A percentile compares a stretch with the other conserved stretches of the same genome.
phyloP scores from a whole-genome alignment of 257 asterid genomes.

The Datura wrightii region DNA sequence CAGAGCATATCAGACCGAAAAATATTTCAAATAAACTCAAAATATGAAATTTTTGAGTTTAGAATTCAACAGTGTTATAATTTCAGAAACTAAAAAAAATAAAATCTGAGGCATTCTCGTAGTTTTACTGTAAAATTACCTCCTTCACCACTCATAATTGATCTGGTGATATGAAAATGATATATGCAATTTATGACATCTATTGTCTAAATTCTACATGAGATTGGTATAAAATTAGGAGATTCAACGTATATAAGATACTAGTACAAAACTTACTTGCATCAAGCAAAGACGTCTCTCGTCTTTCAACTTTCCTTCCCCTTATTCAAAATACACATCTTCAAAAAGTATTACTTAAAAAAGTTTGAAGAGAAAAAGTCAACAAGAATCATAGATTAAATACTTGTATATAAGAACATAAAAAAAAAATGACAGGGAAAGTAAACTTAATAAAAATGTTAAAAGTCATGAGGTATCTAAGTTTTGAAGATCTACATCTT shows the following conservation, averaged over 20 bases:
- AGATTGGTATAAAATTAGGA: not conserved
- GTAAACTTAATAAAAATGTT: too few relatives aligned
- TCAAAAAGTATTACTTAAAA: too few relatives aligned
- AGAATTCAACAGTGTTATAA: not conserved
- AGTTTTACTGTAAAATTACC: not conserved
- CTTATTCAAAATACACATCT: too few relatives aligned
- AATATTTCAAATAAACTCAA: not conserved
- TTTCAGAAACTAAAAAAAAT: not conserved
- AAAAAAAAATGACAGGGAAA: too few relatives aligned
- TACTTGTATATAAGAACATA: too few relatives aligned
- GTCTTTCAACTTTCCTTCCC: too few relatives aligned
- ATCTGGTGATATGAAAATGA: not conserved
- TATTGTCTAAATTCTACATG: not conserved
- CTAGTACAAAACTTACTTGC: not conserved
- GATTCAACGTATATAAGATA: not conserved
- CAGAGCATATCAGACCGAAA: not conserved
- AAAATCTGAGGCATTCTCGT: too few relatives aligned
- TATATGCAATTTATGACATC: not conserved
- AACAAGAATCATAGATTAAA: too few relatives aligned
- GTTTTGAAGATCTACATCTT: too few relatives aligned
- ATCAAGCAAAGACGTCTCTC: not conserved
- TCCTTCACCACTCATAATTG: not conserved
- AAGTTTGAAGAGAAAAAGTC: too few relatives aligned
- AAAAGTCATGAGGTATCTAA: too few relatives aligned
- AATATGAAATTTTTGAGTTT: not conserved